Percentiles rank a stretch among this genome's conserved stretches.
phyloP scores from a whole-genome alignment of 805 yeast genomes.

The Wickerhamomyces sydowiorum region DNA sequence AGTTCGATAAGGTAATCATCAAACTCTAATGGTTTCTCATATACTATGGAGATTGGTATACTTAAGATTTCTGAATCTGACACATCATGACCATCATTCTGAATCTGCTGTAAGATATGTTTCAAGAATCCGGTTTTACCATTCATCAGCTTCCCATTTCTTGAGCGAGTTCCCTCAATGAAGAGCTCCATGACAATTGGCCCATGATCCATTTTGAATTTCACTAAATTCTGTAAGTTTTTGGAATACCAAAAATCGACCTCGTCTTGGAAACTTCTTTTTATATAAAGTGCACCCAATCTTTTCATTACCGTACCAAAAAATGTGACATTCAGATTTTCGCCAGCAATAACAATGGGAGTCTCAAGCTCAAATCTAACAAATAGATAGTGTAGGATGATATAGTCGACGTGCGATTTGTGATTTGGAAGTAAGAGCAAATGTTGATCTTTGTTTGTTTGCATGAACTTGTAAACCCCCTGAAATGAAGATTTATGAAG shows the following conservation, averaged over 20 bases:
- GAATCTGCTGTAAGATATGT: conserved; percentile 9
- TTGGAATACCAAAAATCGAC: conserved; percentile 14
- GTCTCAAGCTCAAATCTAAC: conserved; percentile 13
- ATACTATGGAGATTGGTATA: conserved; percentile 15
- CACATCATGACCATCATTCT: conserved; percentile 1
- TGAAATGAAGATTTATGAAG: conserved; percentile 10
- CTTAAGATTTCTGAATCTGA: conserved; percentile 1
- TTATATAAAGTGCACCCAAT: conserved; percentile 17
- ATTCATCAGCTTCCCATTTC: conserved; percentile 20
- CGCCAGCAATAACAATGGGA: conserved; percentile 21
- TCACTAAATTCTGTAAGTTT: conserved; percentile 9
- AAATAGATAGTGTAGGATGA: conserved; percentile 15
- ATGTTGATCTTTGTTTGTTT: conserved; percentile 3
- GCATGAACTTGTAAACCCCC: conserved; percentile 1
- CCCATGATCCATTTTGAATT: conserved; percentile 3
- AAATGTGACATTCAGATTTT: conserved; percentile 18
- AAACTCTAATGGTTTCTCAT: conserved; percentile 21
- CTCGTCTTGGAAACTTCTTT: conserved; percentile 11
- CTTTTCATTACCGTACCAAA: conserved; percentile 14
- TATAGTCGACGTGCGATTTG: conserved; percentile 19
- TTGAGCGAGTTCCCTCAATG: conserved; percentile 19
- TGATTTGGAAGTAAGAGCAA: conserved; percentile 17
- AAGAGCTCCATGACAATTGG: conserved; percentile 13
- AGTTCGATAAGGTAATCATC: conserved; percentile 17
- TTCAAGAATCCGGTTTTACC: conserved; percentile 18